Percentiles rank a stretch among this genome's conserved stretches.
Evolutionary conservation across 192 early-diverging fungal genomes (phyloP).

Genomic region (Thamnidium elegans): DNA sequence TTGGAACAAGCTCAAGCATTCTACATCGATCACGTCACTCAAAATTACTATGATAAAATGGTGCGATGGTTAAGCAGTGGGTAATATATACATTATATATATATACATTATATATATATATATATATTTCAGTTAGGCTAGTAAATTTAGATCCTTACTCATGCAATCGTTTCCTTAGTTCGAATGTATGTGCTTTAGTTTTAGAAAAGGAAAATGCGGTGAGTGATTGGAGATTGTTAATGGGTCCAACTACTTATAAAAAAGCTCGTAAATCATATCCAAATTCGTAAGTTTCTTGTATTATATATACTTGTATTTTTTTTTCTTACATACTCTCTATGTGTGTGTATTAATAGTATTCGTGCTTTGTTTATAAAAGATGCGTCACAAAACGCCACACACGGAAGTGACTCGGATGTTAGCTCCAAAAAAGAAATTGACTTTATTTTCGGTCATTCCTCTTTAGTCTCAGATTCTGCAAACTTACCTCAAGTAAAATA

Average conservation of each 20-base stretch:
- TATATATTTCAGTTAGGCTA: no score
- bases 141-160: no score
- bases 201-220: conserved; percentile 51
- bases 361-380: conserved; percentile 49
- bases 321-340: not conserved
- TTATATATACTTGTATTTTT: not conserved
- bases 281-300: conserved; percentile 20
- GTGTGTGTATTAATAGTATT: conserved; percentile 26
- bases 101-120: no score
- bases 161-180: not conserved
- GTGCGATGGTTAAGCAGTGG: no score
- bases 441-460: conserved; percentile 40
- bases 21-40: no score
- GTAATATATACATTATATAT: no score
- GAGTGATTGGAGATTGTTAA: conserved; percentile 46
- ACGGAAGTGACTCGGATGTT: conserved; percentile 47
- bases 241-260: conserved; percentile 50
- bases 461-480: no score
- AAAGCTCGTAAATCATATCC: conserved; percentile 37
- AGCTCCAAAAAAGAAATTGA: conserved; percentile 45
- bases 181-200: conserved; percentile 50
- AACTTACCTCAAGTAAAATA: no score
- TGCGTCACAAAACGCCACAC: conserved; percentile 50
- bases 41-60: no score
- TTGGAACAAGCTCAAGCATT: no score